Base-by-base conservation (phyloP, 805 yeast genomes). In the Suhomyces xylopsoci region DNA sequence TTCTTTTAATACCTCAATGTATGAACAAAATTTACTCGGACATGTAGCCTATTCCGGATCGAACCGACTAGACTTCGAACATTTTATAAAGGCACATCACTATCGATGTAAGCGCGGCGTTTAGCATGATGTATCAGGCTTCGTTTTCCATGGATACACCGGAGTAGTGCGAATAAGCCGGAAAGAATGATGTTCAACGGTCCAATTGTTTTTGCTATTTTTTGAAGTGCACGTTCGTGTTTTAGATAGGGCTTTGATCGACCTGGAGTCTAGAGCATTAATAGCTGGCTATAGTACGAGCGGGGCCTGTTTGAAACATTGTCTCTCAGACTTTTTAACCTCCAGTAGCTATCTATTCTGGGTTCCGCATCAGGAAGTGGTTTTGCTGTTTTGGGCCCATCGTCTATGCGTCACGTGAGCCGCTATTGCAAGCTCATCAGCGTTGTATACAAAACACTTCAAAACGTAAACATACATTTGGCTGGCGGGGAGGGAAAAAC, bases 301-400 rank as follows among this genome's bases (percentile, higher is more conserved):
- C 36, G 36, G 36, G 12, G 36, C 36, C 36, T 32, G 17, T 32
- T 2, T 7, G 42, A 38, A 38, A 38, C 20, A 17, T 38, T 38
- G 42, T 38, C 42, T 19, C 20, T 38, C 42, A n/a, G n/a, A 38
- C 42, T 17, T 10, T 12, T 28, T 28, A 5, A 38, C 15, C 24
- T 19, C 6, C 1, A 38, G 24, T 38, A 19, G n/a, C 24, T 38
- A 19, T 38, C 42, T 38, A 17, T 17, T 12, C 24, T 15, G 42
- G 8, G 19, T 28, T 24, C 48, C 40, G 49, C 44, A 47, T 47
- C 36, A 44, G 49, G 49, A 34, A 47, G 38, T n/a, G 5, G 14
- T 7, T 26, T 47, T 47, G 44, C 49, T 47, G 44, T 36, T 47
- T 47, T 36, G 24, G 49, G 44, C 41, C n/a, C 24, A 12, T 34